Evolutionary conservation across 2,329 filamentous ascomycete genomes (phyloP), one percentile per base, ranked within the genome.

Genomic region (Cladosporium sp.): DNA sequence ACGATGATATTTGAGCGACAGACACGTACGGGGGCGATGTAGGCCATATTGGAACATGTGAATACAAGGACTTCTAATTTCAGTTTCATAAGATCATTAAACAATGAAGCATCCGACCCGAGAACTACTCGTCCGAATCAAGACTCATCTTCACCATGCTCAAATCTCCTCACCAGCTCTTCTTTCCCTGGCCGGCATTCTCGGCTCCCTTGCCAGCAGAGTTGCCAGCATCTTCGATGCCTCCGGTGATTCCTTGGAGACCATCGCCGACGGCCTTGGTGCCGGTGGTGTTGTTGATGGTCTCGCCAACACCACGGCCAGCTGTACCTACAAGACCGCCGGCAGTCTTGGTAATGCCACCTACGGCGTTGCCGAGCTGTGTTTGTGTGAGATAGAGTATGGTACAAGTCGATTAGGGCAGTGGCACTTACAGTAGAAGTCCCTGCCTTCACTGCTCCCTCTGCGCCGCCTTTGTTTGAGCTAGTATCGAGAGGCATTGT

Each of bases 251-350:
- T 59, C 75, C 71, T 17, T 74, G 69, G 30, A 78, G 63, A 2
- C 74, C 75, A 56, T 74, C 68, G 3, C 75, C 76, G 38, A 78
- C 70, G 14, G 74, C 72, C 49, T 74, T 68, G 50, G 72, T 75
- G 25, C 75, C 74, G 2, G 76, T 78, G 12, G 75, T 75, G 52
- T 74, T 75, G 61, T 78, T 76, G 40, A 78, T 61, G 20, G 75
- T 77, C 62, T 75, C 73, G 34, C 75, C 76, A 28, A 77, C 64
- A 20, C 75, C 76, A 30, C 75, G 68, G 50, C 76, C 76, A 6
- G 75, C 66, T 6, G 76, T 74, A 25, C 75, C 82, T 20, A 82
- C 77, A 1, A 83, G 76, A 39, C 80, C 79, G 14, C 81, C 81
- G 2, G 81, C 73, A 3, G 80, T 82, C 60, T 79, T 78, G 6